Evolutionary conservation across 768 basidiomycete species (phyloP).

Genomic region (Rhodosporidiobolus odoratus): DNA sequence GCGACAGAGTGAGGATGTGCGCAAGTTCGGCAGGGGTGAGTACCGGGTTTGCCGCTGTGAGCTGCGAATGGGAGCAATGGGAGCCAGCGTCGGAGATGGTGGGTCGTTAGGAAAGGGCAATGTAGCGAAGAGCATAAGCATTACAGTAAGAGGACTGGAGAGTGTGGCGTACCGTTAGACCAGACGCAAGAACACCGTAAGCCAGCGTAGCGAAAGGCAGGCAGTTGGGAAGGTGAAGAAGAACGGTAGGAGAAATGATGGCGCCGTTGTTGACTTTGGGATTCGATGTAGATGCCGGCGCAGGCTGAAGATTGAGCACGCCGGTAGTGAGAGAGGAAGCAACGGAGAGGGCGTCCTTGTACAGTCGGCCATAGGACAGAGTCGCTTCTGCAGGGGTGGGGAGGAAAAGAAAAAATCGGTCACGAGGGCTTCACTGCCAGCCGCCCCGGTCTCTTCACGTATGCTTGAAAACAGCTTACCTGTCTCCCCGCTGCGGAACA

Average conservation of each 20-base stretch:
- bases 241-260: slow-evolving; percentile 38
- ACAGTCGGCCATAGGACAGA: slow-evolving; percentile 29
- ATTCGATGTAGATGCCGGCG: slow-evolving; percentile 7
- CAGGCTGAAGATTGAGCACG: slow-evolving; percentile 10
- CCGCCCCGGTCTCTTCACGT: background rate
- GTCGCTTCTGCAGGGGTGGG: slow-evolving; percentile 15
- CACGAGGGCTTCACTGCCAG: background rate
- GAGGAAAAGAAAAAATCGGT: background rate
- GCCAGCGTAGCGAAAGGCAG: slow-evolving; percentile 38
- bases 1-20: slow-evolving; percentile 38
- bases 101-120: too few relatives aligned
- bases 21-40: slow-evolving; percentile 41
- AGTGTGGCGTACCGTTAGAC: slow-evolving; percentile 12
- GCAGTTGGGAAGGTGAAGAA: slow-evolving; percentile 43
- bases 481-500: slow-evolving; percentile 30
- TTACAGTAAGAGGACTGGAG: too few relatives aligned
- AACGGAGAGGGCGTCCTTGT: slow-evolving; percentile 24
- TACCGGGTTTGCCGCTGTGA: slow-evolving; percentile 43
- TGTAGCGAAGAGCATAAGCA: too few relatives aligned
- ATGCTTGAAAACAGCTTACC: slow-evolving; percentile 5
- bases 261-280: slow-evolving; percentile 32
- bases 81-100: background rate
- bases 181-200: slow-evolving; percentile 39
- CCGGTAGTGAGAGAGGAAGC: slow-evolving; percentile 25
- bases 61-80: slow-evolving; percentile 6